These are phyloP conservation scores for Xylaria multiplex DNA, from an alignment of 2,329 filamentous ascomycete genomes.

Conservation along the genomic window DNA sequence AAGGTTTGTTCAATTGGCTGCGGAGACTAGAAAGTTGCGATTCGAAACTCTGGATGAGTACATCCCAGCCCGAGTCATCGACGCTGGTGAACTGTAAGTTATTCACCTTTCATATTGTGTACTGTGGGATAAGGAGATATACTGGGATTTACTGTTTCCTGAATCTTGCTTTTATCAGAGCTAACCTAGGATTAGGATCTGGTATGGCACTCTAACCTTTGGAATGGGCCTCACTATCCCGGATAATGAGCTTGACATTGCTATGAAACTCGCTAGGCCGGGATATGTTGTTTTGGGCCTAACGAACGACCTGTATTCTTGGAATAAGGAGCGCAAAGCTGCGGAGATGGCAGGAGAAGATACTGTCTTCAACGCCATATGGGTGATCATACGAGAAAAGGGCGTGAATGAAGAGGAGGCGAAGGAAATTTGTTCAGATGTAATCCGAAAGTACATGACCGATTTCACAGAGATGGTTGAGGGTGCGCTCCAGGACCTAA, in stretches of 20 bases:
- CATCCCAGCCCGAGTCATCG: constrained; percentile 42
- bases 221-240: constrained; percentile 44
- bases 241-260: constrained; percentile 46
- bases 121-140: no score
- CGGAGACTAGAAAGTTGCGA: constrained; percentile 3
- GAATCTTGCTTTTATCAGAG: no score
- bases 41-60: constrained; percentile 44
- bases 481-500: neutral
- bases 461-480: neutral
- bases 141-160: no score
- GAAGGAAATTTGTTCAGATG: constrained; percentile 37
- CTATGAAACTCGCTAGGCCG: constrained; percentile 42
- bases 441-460: constrained; percentile 37
- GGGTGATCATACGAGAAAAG: constrained; percentile 51
- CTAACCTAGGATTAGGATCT: neutral
- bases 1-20: constrained; percentile 34
- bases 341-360: constrained; percentile 39
- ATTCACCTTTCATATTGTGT: no score
- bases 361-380: constrained; percentile 52
- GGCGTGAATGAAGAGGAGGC: constrained; percentile 39
- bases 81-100: constrained; percentile 43
- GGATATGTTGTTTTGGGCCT: constrained; percentile 46
- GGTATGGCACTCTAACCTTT: constrained; percentile 23
- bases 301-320: constrained; percentile 54
- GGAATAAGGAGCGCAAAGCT: constrained; percentile 48